Base-by-base conservation (phyloP, 2,329 filamentous ascomycete genomes). In the Ramichloridium luteum region DNA sequence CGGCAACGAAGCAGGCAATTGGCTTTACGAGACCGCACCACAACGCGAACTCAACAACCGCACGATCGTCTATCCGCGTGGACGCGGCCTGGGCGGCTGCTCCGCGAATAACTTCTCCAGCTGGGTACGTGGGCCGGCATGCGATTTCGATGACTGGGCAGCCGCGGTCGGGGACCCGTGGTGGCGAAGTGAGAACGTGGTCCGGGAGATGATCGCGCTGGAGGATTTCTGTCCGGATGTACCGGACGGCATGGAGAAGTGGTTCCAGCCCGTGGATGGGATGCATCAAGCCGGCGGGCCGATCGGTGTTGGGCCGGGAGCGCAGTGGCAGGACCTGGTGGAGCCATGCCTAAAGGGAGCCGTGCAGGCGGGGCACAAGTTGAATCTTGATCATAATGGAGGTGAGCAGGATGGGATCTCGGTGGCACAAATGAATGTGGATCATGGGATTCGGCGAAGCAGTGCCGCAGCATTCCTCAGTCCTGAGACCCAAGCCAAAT, bases 221-320 rank as follows among this genome's bases (percentile, higher is more conserved):
- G 33, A 35, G 20, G 27, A 35, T 31, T 35, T 35, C 16, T 15
- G 16, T 25, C n/a, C 10, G 36, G 29, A 41, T 27, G 40, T 37
- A 5, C 40, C 40, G 28, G 31, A 36, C 20, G 38, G 37, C n/a
- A 35, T 41, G 27, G 28, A 32, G 18, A 31, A 17, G 13, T 36
- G 36, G 25, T 17, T 39, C 36, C 39, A 35, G 25, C 36, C 37
- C 11, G 26, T 36, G 10, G 35, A 39, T 22, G 30, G 18, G 16
- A 32, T 34, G 30, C 27, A 37, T 29, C 32, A 31, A 25, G 38
- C 35, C 28, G 42, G 31, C 13, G 28, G 36, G 12, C 28, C 31
- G 5, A 29, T 30, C 31, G 36, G 28, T 28, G 32, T 38, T n/a
- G 29, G 16, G 28, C 17, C 22, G 10, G 28, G 26, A 22, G 14